Conservation (phyloP, 2,329 filamentous ascomycete genomes). For the Coleophoma cylindrospora region DNA sequence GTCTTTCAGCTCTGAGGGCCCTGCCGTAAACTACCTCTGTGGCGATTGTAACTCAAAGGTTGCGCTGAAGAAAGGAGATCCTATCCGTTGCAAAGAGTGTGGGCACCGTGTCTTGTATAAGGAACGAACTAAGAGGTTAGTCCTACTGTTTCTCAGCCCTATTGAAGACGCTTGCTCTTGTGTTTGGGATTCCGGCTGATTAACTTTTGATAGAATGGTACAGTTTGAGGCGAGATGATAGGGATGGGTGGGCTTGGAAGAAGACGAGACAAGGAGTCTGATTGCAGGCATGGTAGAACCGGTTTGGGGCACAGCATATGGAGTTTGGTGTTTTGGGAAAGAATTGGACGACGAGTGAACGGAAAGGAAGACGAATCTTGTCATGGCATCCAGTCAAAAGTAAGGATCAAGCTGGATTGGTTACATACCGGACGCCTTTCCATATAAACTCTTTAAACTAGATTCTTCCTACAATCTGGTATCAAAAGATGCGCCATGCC, state of each 20-base stretch:
- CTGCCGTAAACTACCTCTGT: conserved; percentile 66
- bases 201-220: conserved; percentile 67
- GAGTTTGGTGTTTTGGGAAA: no score
- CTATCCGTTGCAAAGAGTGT: conserved; percentile 86
- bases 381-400: no score
- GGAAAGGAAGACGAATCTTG: no score
- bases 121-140: conserved; percentile 93
- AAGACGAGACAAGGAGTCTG: no score
- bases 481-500: conserved; percentile 24
- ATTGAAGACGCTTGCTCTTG: not conserved
- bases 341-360: no score
- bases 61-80: conserved; percentile 69
- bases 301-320: no score
- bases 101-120: conserved; percentile 96
- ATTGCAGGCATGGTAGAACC: no score
- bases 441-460: no score
- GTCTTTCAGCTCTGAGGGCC: conserved; percentile 36
- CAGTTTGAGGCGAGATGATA: conserved; percentile 87
- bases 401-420: no score
- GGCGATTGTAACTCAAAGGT: conserved; percentile 82
- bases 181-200: not conserved
- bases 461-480: conserved; percentile 11
- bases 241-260: no score
- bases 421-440: no score
- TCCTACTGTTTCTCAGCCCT: not conserved